Conservation (phyloP, 2,329 filamentous ascomycete genomes). For the Aureobasidium zeae region DNA sequence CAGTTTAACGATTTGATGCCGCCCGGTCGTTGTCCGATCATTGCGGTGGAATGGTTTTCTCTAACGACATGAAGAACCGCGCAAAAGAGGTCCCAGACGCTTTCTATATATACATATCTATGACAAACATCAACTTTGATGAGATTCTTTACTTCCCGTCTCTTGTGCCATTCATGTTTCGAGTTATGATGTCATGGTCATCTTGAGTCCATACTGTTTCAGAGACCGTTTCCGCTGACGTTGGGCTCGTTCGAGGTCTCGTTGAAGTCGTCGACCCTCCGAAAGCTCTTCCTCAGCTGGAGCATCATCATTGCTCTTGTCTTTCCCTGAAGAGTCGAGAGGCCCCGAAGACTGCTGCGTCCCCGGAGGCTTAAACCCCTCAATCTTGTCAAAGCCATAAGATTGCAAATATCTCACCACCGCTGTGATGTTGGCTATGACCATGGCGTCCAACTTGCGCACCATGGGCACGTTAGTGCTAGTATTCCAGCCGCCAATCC, state of each 20-base stretch:
- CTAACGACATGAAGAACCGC: too few relatives aligned
- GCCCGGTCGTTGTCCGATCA: not conserved
- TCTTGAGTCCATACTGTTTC: constrained; percentile 5
- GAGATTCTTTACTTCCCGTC: too few relatives aligned
- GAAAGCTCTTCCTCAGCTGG: too few relatives aligned
- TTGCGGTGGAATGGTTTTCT: constrained; percentile 13
- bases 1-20: constrained; percentile 10
- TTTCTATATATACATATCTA: too few relatives aligned
- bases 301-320: too few relatives aligned
- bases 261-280: not conserved
- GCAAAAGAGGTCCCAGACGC: too few relatives aligned
- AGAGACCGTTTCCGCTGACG: not conserved
- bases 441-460: not conserved
- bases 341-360: too few relatives aligned
- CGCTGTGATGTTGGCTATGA: not conserved
- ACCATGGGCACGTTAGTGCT: not conserved
- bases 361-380: not conserved
- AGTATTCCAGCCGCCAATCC: too few relatives aligned
- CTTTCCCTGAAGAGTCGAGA: too few relatives aligned
- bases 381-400: not conserved
- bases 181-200: too few relatives aligned
- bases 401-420: not conserved
- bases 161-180: too few relatives aligned
- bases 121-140: too few relatives aligned
- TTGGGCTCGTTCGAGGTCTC: not conserved